Base-by-base conservation (phyloP, 1,284 basidiomycete genomes). In the Ganoderma lingzhi region DNA sequence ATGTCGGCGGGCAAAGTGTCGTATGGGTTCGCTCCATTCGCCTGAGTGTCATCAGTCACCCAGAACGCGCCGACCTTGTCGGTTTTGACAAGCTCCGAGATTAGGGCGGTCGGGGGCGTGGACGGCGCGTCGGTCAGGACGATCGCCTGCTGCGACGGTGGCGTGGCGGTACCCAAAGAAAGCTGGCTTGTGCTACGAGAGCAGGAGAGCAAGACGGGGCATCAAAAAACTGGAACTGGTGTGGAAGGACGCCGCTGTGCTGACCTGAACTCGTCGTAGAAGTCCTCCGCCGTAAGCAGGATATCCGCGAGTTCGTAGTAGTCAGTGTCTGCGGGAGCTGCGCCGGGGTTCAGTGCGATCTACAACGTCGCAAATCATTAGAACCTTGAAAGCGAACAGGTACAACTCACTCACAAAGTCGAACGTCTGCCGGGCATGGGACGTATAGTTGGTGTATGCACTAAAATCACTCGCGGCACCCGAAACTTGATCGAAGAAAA, bases 401-500 rank as follows among this genome's bases (percentile, higher is more conserved):
- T 17, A 28, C 41, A 60, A 6, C 19, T 8, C 12, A 23, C 71
- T 73, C 41, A 74, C 74, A 42, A 69, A 72, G 23, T 58, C 65
- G 51, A 76, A 73, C 15, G 48, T 28, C 45, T 65, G 28, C 56
- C 63, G 56, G 6, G 75, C 74, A 15, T 63, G 56, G 9, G 58
- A 59, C 1, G 73, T 70, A 37, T 73, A 76, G 19, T 53, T 63
- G 45, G 62, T 51, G 64, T 77, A 78, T 41, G 66, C 68, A 23
- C 66, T 30, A 0, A 78, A 61, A 63, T 72, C 73, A 3, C 35
- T 56, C 10, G 68, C 60, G 9, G 60, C 64, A 9, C 70, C 72
- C 19, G 72, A 69, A 0, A 75, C 77, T 66, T 84, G 78, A 67
- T 84, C 82, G 73, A 83, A 82, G 70, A 83, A 83, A 42, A 84